Evolutionary conservation across 2,329 filamentous ascomycete species (phyloP), one percentile per base, ranked within the genome.

Genomic region (Aschersonia sp.): DNA sequence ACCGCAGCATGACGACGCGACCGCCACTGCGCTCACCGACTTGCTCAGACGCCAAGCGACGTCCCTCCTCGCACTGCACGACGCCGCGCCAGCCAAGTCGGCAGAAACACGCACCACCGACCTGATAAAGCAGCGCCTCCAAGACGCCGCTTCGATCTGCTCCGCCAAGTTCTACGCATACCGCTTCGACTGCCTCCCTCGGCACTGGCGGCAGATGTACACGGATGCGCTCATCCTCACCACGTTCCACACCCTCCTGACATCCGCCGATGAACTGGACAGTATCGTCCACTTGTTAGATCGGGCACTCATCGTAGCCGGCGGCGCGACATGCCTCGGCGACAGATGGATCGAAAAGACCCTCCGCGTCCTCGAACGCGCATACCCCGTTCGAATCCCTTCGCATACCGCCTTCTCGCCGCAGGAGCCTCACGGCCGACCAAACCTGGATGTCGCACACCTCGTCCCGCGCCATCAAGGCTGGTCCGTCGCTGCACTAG

Each of bases 271-370:
- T 6, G 47, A 51, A 3, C 59, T 89, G 4, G 71, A 77, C 35
- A 61, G 70, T 2, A 69, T 84, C 2, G 75, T 94, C 35, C 72
- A 73, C 47, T 65, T 73, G 1, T 71, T 97, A 2, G 89, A 96
- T 56, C 79, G 81, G 61, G 82, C 84, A 0, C 64, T 94, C 43
- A 86, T 94, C 44, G 75, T 89, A 47, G 78, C 85, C 0, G 85
- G 84, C 1, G 83, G 75, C 0, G 77, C 77, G 1, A 70, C 74
- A 0, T 53, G 59, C 1, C 69, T 85, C 48, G 73, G 76, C 5
- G 58, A 64, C 28, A 45, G 9, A 3, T 77, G 73, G 61, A 70
- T 82, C 44, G 71, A 82, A 49, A 58, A 64, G 42, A 70, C 73
- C 0, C 56, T 85, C 30, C 59, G 62, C 3, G 45, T 69, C 30